phyloP scores from a whole-genome alignment of 306 rosid genomes.

The Prunus dulcis region DNA sequence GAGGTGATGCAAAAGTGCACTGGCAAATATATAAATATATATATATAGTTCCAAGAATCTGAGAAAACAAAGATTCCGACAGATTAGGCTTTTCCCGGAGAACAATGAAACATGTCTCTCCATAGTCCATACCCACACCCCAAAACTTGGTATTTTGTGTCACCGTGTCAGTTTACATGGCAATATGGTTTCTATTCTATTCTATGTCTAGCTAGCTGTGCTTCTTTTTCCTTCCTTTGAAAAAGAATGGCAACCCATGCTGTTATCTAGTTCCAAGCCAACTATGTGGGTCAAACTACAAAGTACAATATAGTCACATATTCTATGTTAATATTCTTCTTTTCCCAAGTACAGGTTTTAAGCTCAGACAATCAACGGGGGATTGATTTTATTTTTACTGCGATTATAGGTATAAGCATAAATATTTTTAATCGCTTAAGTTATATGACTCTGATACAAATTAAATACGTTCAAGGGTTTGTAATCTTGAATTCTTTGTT shows the following conservation, averaged over 20 bases:
- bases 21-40: background rate
- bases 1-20: background rate
- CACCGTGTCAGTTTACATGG: background rate
- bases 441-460: no score
- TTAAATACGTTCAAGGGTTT: no score
- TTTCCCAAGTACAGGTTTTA: no score
- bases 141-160: background rate
- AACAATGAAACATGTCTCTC: constrained; percentile 15
- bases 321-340: background rate
- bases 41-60: background rate
- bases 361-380: no score
- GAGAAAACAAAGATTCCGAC: constrained; percentile 20
- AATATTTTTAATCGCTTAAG: no score
- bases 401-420: no score
- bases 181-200: background rate
- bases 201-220: background rate
- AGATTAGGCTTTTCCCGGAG: background rate
- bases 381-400: no score
- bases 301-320: background rate
- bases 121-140: constrained; percentile 10
- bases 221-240: background rate
- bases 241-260: background rate
- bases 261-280: background rate
- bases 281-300: background rate
- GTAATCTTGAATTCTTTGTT: no score